phyloP scores from a whole-genome alignment of 2,329 filamentous ascomycete species.

The Cryphonectria parasitica region DNA sequence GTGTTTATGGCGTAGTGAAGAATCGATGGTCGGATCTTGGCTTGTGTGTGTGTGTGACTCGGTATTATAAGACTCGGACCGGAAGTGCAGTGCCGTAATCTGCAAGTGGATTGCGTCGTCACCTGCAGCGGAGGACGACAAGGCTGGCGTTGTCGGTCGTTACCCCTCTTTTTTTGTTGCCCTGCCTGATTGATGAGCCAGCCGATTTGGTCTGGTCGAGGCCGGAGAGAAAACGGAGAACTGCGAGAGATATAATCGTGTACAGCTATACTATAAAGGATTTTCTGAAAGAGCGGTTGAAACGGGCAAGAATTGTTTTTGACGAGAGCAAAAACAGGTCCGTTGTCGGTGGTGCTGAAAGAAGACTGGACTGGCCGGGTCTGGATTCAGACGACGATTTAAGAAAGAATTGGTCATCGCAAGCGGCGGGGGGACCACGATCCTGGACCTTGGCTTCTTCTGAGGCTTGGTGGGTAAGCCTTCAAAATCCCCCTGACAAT shows the following conservation, averaged over 20 bases:
- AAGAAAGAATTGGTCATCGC: slow-evolving; percentile 6
- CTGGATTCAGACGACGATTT: not conserved
- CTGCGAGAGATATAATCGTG: not conserved
- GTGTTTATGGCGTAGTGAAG: not conserved
- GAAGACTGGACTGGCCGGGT: slow-evolving; percentile 3
- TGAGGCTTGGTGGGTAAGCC: not conserved
- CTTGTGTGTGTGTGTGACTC: not conserved
- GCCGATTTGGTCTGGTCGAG: not conserved
- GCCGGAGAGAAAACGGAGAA: not conserved
- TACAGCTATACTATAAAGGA: not conserved
- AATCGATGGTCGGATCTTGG: not conserved
- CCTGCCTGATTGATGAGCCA: not conserved
- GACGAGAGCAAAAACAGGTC: not conserved
- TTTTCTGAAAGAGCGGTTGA: not conserved
- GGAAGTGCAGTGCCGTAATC: slow-evolving; percentile 2
- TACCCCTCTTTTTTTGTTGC: slow-evolving; percentile 3
- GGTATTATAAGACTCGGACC: not conserved
- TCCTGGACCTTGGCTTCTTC: not conserved
- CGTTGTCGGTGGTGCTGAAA: slow-evolving; percentile 10
- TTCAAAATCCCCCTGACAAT: not conserved
- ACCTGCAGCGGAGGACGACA: not conserved
- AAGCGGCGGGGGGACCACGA: not conserved
- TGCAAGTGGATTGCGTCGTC: slow-evolving; percentile 9
- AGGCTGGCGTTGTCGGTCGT: not conserved
- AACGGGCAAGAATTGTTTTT: not conserved